Evolutionary conservation across 2,329 filamentous ascomycete species (phyloP), one percentile per base, ranked within the genome.

Genomic region (Penicillium sp.): DNA sequence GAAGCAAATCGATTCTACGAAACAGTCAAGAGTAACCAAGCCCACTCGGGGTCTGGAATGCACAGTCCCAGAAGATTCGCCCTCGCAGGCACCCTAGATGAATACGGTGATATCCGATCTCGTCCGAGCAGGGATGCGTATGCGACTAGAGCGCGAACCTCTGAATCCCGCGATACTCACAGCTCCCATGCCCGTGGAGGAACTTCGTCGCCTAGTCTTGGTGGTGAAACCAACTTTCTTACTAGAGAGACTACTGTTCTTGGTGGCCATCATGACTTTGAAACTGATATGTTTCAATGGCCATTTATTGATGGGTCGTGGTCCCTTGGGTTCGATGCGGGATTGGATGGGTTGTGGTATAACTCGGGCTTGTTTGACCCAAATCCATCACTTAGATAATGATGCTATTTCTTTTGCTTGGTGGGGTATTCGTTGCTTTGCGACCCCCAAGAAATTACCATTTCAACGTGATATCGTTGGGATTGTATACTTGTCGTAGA

Each of bases 201-300:
- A 16, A 33, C 40, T 12, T 33, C 58, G 14, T 53, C 62, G 3
- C 55, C 61, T 19, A 51, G 43, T 17, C 17, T 55, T 11, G 46
- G 61, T 16, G 46, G 50, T 26, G 54, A 58, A 4, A 7, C 33
- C 9, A 36, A 44, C 0, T 52, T 54, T 31, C 51, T 56, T n/a
- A 3, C 36, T 5, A 50, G 53, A 12, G 61, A 64, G 1, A 45
- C 53, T 28, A 10, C 35, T 41, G 17, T 22, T 9, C 26, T 56
- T 10, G 30, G 49, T 40, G 48, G 58, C 12, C 56, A 55, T 42
- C 65, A 68, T 43, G 69, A 73, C 19, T 48, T 73, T 1, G 70
- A 73, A 41, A 62, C 65, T 3, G 71, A 73, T 46, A 71, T 73
- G 67, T 63, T 72, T 45, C 70, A 73, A 53, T 73, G 71, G 71